Percentiles rank a stretch among this genome's conserved stretches.
Conservation (phyloP, 371 early-diverging fungal genomes). For the Apophysomyces trapeziformis region DNA sequence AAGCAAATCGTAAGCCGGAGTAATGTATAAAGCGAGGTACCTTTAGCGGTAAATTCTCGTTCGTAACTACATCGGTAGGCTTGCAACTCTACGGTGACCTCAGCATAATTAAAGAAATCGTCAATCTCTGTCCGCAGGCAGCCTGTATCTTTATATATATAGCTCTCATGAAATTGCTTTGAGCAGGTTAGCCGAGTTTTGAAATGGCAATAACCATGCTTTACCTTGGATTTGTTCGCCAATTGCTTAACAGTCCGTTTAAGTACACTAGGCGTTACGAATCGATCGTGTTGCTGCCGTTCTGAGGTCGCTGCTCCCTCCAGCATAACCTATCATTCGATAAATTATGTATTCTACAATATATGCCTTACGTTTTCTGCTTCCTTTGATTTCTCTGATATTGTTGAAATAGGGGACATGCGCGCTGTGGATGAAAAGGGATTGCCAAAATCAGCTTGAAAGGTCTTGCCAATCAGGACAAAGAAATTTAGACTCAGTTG, state of each 20-base stretch:
- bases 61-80: slow-evolving; percentile 47
- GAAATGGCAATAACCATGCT: not conserved
- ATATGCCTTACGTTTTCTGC: too few species aligned
- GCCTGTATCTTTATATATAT: slow-evolving; percentile 70
- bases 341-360: too few species aligned
- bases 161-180: slow-evolving; percentile 59
- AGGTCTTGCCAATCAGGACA: too few species aligned
- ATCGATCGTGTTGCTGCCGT: slow-evolving; percentile 25
- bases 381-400: too few species aligned
- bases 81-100: slow-evolving; percentile 54
- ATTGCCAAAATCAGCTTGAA: too few species aligned
- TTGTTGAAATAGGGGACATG: too few species aligned
- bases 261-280: slow-evolving; percentile 39
- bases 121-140: slow-evolving; percentile 66
- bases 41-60: slow-evolving; percentile 42
- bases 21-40: not conserved
- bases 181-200: not conserved
- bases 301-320: slow-evolving; percentile 4
- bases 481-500: too few species aligned
- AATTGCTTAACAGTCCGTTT: slow-evolving; percentile 39
- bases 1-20: not conserved
- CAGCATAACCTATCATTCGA: slow-evolving; percentile 11
- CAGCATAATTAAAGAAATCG: slow-evolving; percentile 75
- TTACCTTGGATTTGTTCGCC: slow-evolving; percentile 36
- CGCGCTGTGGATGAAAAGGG: too few species aligned